A percentile compares a stretch with the other conserved stretches of the same genome.
These are phyloP conservation scores for Candolleomyces aberdarensis DNA, from an alignment of 768 basidiomycete genomes.

Conservation along the genomic window DNA sequence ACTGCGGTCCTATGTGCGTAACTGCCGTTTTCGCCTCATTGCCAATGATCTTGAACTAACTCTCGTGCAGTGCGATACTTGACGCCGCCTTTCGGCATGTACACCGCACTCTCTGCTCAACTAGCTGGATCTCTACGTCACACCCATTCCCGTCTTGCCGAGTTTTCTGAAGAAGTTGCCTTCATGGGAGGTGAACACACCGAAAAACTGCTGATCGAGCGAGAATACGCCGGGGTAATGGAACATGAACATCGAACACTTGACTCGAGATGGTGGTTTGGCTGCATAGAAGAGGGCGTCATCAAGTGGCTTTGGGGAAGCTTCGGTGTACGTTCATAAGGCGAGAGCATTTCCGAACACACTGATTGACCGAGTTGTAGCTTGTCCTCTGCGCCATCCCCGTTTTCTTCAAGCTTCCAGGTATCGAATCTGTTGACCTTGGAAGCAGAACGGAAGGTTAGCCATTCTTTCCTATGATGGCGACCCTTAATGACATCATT, in stretches of 20 bases:
- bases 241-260: slow-evolving; percentile 84
- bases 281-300: slow-evolving; percentile 90
- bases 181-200: slow-evolving; percentile 86
- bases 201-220: slow-evolving; percentile 89
- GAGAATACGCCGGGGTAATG: slow-evolving; percentile 81
- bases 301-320: slow-evolving; percentile 98
- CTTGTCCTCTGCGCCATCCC: slow-evolving; percentile 89
- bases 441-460: slow-evolving; percentile 87
- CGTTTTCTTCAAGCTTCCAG: slow-evolving; percentile 86
- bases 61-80: slow-evolving; percentile 68
- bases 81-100: slow-evolving; percentile 90
- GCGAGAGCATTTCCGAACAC: background rate
- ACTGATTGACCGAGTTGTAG: slow-evolving; percentile 31
- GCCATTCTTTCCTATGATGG: background rate
- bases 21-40: background rate
- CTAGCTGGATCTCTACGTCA: slow-evolving; percentile 88
- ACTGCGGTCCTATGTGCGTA: slow-evolving; percentile 78
- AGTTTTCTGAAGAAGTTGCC: slow-evolving; percentile 86
- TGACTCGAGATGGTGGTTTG: slow-evolving; percentile 82
- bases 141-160: slow-evolving; percentile 86
- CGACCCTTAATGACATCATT: background rate
- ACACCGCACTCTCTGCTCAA: slow-evolving; percentile 84
- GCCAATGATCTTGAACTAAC: background rate
- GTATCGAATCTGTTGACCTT: slow-evolving; percentile 61
- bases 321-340: slow-evolving; percentile 64